phyloP scores from a whole-genome alignment of 495 filamentous ascomycete genomes.

The Lasiosphaeriaceae sp. region DNA sequence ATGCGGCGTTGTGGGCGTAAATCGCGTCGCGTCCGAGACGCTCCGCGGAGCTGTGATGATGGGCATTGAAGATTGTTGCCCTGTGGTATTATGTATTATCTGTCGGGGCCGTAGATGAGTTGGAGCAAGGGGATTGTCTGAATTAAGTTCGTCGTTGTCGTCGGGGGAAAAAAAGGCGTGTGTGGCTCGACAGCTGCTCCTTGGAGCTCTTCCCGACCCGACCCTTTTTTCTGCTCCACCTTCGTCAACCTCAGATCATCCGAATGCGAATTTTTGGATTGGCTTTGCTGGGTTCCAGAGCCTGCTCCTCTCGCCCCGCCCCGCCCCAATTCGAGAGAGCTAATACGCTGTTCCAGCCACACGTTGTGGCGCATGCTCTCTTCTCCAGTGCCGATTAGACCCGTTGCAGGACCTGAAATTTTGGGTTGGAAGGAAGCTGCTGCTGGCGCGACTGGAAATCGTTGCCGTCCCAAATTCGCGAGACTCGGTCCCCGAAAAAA shows the following conservation, averaged over 20 bases:
- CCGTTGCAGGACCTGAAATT: background rate
- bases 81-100: no score
- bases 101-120: no score
- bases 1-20: slow-evolving; percentile 89
- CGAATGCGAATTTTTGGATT: slow-evolving; percentile 20
- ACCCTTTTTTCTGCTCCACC: background rate
- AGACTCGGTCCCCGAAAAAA: background rate
- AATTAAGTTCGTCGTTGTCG: background rate
- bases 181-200: background rate
- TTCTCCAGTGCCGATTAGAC: background rate
- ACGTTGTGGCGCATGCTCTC: no score
- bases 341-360: no score
- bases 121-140: no score
- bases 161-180: background rate
- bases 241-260: slow-evolving; percentile 21
- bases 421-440: slow-evolving; percentile 3
- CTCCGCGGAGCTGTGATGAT: slow-evolving; percentile 67
- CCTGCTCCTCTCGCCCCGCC: no score
- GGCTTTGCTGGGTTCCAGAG: background rate
- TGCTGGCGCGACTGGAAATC: background rate
- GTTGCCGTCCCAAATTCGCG: slow-evolving; percentile 1
- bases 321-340: no score
- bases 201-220: background rate
- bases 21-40: slow-evolving; percentile 88
- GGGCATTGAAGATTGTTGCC: slow-evolving; percentile 10